Base-by-base conservation (phyloP, 305 asterid genomes). In the Coffea humblotiana region DNA sequence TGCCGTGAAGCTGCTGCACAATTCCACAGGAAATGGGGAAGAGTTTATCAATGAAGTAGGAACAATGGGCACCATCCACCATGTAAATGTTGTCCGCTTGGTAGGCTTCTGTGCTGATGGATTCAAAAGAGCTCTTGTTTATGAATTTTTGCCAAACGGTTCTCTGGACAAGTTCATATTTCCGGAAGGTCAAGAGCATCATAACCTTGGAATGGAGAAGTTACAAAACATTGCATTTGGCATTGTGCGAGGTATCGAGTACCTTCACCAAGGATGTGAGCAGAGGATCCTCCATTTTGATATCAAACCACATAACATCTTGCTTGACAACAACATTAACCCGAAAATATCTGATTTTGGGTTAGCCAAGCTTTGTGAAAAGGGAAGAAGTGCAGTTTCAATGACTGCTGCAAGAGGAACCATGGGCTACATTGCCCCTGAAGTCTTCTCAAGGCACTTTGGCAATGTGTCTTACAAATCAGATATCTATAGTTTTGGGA, bases 91-190 rank as follows among this genome's bases (percentile, higher is more conserved):
- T 37, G 90, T 88, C 3, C 83, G 89, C 29, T 65, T 87, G 75
- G 80, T 87, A 3, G 90, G 89, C 7, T 88, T 64, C 6, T 88
- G 89, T 47, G 92, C 90, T 15, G 90, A 88, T 60, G 89, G 90
- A 43, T 82, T 81, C 8, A 77, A 77, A 71, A 54, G 87, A 78
- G 85, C 84, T 9, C 82, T 88, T 0, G 81, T 87, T 1, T 85
- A 85, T 11, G 90, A 86, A 60, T 86, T 74, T 45, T 63, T 88
- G 2, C 81, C 85, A 16, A 89, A 87, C 10, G 86, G 82, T 1
- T 85, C 92, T 0, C 81, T 89, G 1, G 92, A 87, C 32, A 89
- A 89, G 76, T 78, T 84, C 76, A 83, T 85, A 7, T 79, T 74
- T 64, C 72, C 19, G 4, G 27, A 29, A 84, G 74, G 25, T 27